Evolutionary conservation across 371 early-diverging fungal genomes (phyloP).

Genomic region (Mucor plumbeus): DNA sequence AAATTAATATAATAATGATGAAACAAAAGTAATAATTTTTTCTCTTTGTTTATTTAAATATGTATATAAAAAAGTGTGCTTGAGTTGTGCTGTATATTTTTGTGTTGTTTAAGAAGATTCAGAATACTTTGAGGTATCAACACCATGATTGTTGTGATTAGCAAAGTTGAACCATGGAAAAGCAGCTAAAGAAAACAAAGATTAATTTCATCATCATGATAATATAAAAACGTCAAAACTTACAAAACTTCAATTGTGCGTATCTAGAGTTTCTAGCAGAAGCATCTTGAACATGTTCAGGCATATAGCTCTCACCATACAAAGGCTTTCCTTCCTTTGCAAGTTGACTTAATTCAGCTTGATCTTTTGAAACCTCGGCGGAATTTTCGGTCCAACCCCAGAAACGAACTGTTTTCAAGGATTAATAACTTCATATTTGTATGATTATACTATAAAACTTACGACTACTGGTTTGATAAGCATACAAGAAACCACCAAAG

Average conservation of each 20-base stretch:
- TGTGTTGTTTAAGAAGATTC: slow-evolving; percentile 15
- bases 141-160: slow-evolving; percentile 82
- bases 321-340: slow-evolving; percentile 73
- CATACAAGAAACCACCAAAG: slow-evolving; percentile 72
- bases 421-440: neutral
- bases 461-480: slow-evolving; percentile 73
- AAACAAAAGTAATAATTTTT: no score
- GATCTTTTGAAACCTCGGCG: slow-evolving; percentile 77
- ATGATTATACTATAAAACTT: slow-evolving; percentile 33
- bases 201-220: neutral
- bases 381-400: slow-evolving; percentile 93
- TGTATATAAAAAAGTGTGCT: neutral
- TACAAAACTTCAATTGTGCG: slow-evolving; percentile 73
- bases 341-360: slow-evolving; percentile 67
- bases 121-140: slow-evolving; percentile 60
- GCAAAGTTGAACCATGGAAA: slow-evolving; percentile 86
- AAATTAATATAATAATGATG: no score
- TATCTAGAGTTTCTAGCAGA: slow-evolving; percentile 76
- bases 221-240: slow-evolving; percentile 16
- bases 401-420: slow-evolving; percentile 75
- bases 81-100: neutral
- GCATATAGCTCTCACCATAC: slow-evolving; percentile 71
- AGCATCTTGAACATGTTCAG: slow-evolving; percentile 64
- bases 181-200: slow-evolving; percentile 27
- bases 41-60: slow-evolving; percentile 1